A percentile compares a stretch with the other conserved stretches of the same genome.
Conservation (phyloP, 208 protist genomes). For the Wallacemonas sp. region DNA sequence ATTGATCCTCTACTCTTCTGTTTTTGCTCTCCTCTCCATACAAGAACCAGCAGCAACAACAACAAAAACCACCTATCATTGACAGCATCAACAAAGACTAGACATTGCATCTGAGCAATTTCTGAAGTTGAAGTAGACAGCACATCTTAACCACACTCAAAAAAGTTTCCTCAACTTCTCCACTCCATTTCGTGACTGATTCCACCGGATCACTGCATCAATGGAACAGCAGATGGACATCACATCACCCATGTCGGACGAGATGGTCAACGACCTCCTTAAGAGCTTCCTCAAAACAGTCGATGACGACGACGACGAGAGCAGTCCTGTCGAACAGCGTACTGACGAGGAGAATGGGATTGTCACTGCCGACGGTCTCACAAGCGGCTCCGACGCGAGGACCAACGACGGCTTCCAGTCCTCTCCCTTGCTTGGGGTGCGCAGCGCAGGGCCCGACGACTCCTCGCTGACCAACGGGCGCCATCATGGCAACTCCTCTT, state of each 20-base stretch:
- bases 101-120: no score
- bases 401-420: not conserved
- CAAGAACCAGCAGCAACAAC: no score
- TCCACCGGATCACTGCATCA: no score
- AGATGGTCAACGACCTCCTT: conserved; percentile 2
- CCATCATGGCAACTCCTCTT: not conserved
- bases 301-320: conserved; percentile 1
- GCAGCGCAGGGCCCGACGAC: not conserved
- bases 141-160: no score
- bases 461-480: not conserved
- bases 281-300: conserved; percentile 2
- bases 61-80: no score
- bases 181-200: no score
- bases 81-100: no score
- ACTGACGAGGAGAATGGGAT: not conserved
- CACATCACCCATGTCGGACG: not conserved
- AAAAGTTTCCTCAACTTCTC: no score
- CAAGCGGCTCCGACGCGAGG: not conserved
- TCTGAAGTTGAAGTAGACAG: no score
- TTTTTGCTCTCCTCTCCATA: no score
- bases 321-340: not conserved
- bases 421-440: not conserved
- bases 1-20: not conserved
- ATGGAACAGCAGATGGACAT: not conserved
- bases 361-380: not conserved